Evolutionary conservation across 495 filamentous ascomycete genomes (phyloP).

Genomic region (Trichoderma orchidacearum): DNA sequence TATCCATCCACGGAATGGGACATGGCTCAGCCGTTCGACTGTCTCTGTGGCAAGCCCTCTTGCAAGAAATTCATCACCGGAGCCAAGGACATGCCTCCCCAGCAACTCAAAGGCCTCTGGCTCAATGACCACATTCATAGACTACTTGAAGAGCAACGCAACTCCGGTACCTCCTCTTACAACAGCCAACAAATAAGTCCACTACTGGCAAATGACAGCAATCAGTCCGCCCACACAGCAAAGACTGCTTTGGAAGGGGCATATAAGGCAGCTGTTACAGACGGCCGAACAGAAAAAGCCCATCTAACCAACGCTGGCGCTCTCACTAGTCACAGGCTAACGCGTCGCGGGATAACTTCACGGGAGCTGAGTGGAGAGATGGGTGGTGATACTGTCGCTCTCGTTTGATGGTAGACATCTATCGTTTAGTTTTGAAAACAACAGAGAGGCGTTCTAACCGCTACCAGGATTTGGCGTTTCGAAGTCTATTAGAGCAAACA

Average conservation of each 20-base stretch:
- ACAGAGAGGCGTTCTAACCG: too few species aligned
- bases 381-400: constrained; percentile 32
- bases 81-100: constrained; percentile 35
- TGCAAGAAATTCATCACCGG: constrained; percentile 40
- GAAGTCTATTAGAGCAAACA: too few species aligned
- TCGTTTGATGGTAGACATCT: not conserved
- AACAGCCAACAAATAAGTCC: not conserved
- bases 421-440: too few species aligned
- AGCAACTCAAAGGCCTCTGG: constrained; percentile 32
- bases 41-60: constrained; percentile 38
- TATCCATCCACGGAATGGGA: constrained; percentile 66
- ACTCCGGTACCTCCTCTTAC: not conserved
- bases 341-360: constrained; percentile 14
- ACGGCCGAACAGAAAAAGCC: constrained; percentile 7
- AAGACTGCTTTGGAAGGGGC: constrained; percentile 20
- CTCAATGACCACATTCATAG: constrained; percentile 42
- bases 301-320: not conserved
- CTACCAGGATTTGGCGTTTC: too few species aligned
- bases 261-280: too few species aligned
- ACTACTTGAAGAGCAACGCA: constrained; percentile 31
- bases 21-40: constrained; percentile 63
- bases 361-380: constrained; percentile 38
- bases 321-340: not conserved
- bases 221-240: constrained; percentile 16
- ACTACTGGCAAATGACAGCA: not conserved